A percentile compares a stretch with the other conserved stretches of the same genome.
phyloP scores from a whole-genome alignment of 2,329 filamentous ascomycete species.

The Cephalotrichum gorgonifer region DNA sequence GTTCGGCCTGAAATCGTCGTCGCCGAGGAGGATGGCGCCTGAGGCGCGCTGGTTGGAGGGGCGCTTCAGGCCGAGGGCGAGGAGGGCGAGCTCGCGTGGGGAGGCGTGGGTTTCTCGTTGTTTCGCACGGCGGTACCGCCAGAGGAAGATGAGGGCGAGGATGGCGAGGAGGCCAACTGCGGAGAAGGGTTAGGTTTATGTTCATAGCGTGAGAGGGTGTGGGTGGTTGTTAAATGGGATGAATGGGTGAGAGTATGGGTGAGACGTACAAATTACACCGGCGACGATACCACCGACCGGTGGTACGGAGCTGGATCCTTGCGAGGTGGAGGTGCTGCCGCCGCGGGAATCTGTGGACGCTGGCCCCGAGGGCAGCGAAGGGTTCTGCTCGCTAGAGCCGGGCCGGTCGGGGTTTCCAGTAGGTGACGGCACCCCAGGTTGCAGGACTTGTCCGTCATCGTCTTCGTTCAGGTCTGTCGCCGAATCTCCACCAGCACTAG shows the following conservation, averaged over 20 bases:
- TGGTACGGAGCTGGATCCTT: background rate
- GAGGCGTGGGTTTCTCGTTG: background rate
- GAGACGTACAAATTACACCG: background rate
- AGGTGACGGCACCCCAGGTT: no score
- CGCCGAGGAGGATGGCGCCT: background rate
- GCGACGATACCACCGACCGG: background rate
- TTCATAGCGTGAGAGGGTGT: background rate
- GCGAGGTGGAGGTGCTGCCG: no score
- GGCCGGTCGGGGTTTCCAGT: no score
- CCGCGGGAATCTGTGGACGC: no score
- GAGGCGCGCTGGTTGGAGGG: background rate
- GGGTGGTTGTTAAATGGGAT: background rate
- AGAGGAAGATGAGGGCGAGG: background rate
- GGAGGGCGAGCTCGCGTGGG: background rate
- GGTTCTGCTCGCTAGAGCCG: no score
- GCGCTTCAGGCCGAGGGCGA: background rate
- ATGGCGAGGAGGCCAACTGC: background rate
- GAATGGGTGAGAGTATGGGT: background rate
- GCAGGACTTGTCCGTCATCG: no score
- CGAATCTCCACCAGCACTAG: no score
- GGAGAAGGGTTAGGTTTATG: background rate
- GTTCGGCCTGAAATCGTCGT: background rate
- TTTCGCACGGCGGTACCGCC: background rate
- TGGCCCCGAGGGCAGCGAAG: no score
- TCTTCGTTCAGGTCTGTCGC: no score